These are phyloP conservation scores for Trichodelitschia bisporula DNA, from an alignment of 495 filamentous ascomycete species.

Conservation along the genomic window DNA sequence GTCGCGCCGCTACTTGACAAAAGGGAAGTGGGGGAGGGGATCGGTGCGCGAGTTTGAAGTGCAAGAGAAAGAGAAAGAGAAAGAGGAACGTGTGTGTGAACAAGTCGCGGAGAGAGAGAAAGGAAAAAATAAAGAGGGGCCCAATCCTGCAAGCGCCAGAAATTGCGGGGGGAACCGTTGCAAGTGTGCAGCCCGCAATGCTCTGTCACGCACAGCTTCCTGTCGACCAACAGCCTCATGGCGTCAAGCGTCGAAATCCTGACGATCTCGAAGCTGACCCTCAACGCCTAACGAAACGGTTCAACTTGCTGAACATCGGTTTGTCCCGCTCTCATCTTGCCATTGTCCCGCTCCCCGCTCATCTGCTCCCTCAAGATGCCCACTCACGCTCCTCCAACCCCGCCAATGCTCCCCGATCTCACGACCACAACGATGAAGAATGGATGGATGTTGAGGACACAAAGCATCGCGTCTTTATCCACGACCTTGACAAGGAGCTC, in stretches of 20 bases:
- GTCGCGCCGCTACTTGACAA: too few relatives aligned
- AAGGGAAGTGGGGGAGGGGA: too few relatives aligned
- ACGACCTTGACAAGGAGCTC: conserved; percentile 73
- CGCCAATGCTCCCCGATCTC: conserved; percentile 2
- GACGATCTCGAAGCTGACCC: conserved; percentile 12
- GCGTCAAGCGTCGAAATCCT: conserved; percentile 8
- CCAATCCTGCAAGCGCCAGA: too few relatives aligned
- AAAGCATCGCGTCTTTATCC: conserved; percentile 66
- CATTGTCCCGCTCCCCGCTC: neutral
- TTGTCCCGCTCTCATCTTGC: conserved; percentile 11
- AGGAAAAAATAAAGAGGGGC: too few relatives aligned
- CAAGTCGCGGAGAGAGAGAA: too few relatives aligned
- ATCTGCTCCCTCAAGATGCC: neutral
- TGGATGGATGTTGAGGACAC: conserved; percentile 76
- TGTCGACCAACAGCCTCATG: neutral
- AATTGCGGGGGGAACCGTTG: too few relatives aligned
- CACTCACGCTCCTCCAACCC: conserved; percentile 1
- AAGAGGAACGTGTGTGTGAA: too few relatives aligned
- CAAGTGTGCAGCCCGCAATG: too few relatives aligned
- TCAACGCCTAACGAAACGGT: conserved; percentile 44
- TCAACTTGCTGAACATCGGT: conserved; percentile 66
- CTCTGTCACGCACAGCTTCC: neutral
- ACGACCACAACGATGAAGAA: conserved; percentile 21
- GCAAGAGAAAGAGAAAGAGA: too few relatives aligned
- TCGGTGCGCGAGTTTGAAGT: too few relatives aligned